Percentiles rank a stretch among this genome's conserved stretches.
Conservation (phyloP, 108 stramenopile species). For the Nannochloropsis granulata region DNA sequence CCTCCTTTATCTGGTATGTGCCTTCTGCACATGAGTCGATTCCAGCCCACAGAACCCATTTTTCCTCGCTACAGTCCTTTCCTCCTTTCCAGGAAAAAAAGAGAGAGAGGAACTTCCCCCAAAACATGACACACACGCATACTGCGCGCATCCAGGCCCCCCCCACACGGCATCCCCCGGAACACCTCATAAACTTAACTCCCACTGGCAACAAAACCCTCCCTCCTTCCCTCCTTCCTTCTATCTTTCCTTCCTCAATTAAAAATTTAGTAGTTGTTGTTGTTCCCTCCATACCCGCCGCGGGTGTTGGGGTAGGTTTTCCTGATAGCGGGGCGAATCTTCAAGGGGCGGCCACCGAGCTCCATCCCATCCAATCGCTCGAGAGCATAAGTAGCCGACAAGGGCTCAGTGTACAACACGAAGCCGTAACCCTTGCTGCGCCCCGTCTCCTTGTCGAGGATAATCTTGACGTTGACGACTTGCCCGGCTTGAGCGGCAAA, state of each 20-base stretch:
- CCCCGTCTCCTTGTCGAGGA: background rate
- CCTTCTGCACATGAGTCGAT: no score
- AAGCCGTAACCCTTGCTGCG: slow-evolving; percentile 1
- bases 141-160: no score
- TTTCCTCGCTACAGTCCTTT: no score
- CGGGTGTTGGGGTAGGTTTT: background rate
- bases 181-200: no score
- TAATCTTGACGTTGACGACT: slow-evolving; percentile 1
- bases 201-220: background rate
- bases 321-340: background rate
- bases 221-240: background rate
- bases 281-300: background rate
- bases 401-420: background rate
- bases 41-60: no score
- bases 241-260: background rate
- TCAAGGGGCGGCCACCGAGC: background rate
- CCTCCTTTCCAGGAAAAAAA: no score
- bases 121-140: no score
- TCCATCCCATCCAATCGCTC: slow-evolving; percentile 3
- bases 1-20: no score
- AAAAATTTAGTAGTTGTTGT: background rate
- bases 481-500: background rate
- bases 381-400: background rate
- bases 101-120: no score
- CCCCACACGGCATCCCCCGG: no score